These are phyloP conservation scores for Thalia dealbata DNA, from an alignment of 176 grass and related monocot species.

Conservation along the genomic window DNA sequence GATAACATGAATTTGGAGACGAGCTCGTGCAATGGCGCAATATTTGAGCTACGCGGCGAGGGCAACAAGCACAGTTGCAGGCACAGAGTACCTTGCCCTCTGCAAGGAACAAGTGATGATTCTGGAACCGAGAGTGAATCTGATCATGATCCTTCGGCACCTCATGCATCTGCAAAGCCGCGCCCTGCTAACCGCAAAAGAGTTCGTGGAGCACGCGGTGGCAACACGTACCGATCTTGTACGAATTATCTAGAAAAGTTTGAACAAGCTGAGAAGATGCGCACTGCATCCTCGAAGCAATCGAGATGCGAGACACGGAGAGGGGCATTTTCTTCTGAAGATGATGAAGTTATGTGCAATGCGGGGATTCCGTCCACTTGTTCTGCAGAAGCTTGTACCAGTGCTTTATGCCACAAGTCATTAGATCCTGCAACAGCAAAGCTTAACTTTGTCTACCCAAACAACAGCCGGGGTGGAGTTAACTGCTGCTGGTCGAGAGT, in stretches of 20 bases:
- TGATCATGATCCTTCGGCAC: background rate
- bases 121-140: slow-evolving; percentile 9
- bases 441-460: slow-evolving; percentile 29
- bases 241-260: background rate
- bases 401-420: slow-evolving; percentile 27
- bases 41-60: slow-evolving; percentile 24
- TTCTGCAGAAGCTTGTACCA: background rate
- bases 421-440: slow-evolving; percentile 38
- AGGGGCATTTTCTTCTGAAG: background rate
- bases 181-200: background rate
- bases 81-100: slow-evolving; percentile 36
- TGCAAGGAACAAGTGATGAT: slow-evolving; percentile 47
- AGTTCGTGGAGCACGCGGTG: background rate
- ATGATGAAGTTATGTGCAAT: background rate
- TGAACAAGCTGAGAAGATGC: background rate
- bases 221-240: background rate
- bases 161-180: background rate
- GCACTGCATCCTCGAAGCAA: background rate
- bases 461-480: slow-evolving; percentile 25
- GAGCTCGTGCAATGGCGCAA: slow-evolving; percentile 34
- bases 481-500: slow-evolving; percentile 32
- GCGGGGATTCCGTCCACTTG: background rate
- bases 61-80: slow-evolving; percentile 58
- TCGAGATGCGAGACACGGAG: background rate
- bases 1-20: slow-evolving; percentile 59